Evolutionary conservation across 129 eudicot species (phyloP).

Genomic region (Chrysanthemum seticuspe): DNA sequence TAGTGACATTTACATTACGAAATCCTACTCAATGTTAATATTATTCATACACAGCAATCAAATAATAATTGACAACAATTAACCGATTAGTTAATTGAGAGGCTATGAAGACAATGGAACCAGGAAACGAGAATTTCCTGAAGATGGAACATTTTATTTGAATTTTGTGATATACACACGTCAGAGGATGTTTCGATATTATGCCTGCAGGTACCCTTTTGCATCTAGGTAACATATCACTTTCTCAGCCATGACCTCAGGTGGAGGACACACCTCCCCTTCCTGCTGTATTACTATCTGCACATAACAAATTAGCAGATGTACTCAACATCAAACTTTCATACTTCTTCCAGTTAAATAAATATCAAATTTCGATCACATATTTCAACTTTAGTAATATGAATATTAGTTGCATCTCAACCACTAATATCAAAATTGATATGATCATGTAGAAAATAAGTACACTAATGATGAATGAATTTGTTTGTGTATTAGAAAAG

Average conservation of each 20-base stretch:
- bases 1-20: slow-evolving; percentile 9
- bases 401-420: background rate
- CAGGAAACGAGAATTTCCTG: slow-evolving; percentile 55
- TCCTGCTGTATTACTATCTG: slow-evolving; percentile 73
- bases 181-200: slow-evolving; percentile 13
- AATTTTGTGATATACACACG: slow-evolving; percentile 5
- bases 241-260: slow-evolving; percentile 61
- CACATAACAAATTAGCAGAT: slow-evolving; percentile 3
- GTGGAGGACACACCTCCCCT: slow-evolving; percentile 59
- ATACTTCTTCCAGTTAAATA: background rate
- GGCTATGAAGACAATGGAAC: background rate
- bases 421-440: background rate
- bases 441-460: background rate
- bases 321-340: background rate
- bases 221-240: slow-evolving; percentile 68
- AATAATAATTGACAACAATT: slow-evolving; percentile 12
- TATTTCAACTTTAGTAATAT: background rate
- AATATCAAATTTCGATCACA: background rate
- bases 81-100: slow-evolving; percentile 18
- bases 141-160: slow-evolving; percentile 10
- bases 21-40: slow-evolving; percentile 11
- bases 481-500: background rate
- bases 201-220: slow-evolving; percentile 74
- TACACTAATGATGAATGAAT: background rate
- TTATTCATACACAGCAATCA: slow-evolving; percentile 17